Base-by-base conservation (phyloP, 345 rosid genomes). In the Trapa incisa region DNA sequence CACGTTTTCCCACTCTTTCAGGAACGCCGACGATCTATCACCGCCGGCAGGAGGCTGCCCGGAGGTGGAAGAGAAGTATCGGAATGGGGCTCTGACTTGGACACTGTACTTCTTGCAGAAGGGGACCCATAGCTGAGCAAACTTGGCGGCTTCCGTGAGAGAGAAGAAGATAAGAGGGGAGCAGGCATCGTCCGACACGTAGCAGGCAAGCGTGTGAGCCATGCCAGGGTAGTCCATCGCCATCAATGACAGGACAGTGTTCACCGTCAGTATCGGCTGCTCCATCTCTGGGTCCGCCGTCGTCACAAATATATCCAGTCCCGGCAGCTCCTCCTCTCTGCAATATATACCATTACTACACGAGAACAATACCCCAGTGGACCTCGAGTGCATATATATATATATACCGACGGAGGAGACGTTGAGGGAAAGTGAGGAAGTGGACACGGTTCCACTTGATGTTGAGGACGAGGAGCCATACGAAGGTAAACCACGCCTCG, bases 111-210 rank as follows among this genome's bases (percentile, higher is more conserved):
- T 83, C 71, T 79, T 75, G 71, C 95, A 87, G 74, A 91, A 91
- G 0, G 89, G 89, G 43, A 87, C 88, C 96, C 96, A 91, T 45
- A 74, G 75, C 82, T 77, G 78, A 1, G 93, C 88, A 36, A 86
- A 91, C 37, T 74, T 85, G 0, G 79, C 80, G 13, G 89, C 86
- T 74, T 88, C 87, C 62, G 80, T 67, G 5, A 88, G 78, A 68
- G 96, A 81, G 64, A 80, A 80, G 71, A 74, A 85, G 69, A 77
- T 83, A 53, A 84, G 68, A 65, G 80, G 75, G 10, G 97, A 91
- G 73, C 89, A 83, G 41, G 86, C 77, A 35, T 88, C 82, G 35
- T 85, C 82, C 0, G 89, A 86, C 0, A 87, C 83, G 54, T 81
- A 85, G 77, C 84, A 83, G 9, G 87, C 85, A 2, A 83, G 67